Conservation (phyloP, 805 yeast genomes). For the Yamadazyma ubonensis region DNA sequence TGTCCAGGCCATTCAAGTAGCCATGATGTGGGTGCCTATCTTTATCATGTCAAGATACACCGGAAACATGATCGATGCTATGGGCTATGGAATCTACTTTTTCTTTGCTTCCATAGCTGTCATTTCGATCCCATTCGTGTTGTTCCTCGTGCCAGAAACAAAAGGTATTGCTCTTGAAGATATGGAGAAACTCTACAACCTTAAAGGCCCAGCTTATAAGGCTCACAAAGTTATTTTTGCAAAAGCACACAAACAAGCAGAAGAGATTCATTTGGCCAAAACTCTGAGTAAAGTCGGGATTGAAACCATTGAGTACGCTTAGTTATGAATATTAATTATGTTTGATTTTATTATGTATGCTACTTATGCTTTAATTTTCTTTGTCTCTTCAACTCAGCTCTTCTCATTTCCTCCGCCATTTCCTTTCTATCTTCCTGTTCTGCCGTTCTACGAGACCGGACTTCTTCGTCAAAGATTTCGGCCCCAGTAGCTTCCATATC, state of each 20-base stretch:
- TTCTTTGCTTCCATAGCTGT: slow-evolving; percentile 35
- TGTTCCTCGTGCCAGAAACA: slow-evolving; percentile 39
- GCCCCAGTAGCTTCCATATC: slow-evolving; percentile 96
- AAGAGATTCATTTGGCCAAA: neutral
- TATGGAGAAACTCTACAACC: slow-evolving; percentile 29
- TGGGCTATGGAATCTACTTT: slow-evolving; percentile 46
- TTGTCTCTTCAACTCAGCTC: slow-evolving; percentile 29
- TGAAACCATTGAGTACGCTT: too few relatives aligned
- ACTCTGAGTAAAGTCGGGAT: too few relatives aligned
- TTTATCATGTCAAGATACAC: slow-evolving; percentile 49
- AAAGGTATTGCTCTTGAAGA: slow-evolving; percentile 36
- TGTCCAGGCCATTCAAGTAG: slow-evolving; percentile 42
- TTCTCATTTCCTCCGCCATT: slow-evolving; percentile 53
- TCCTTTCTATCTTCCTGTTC: slow-evolving; percentile 75
- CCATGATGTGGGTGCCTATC: slow-evolving; percentile 50
- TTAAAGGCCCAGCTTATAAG: slow-evolving; percentile 28
- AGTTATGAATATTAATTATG: neutral
- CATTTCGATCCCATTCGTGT: slow-evolving; percentile 28
- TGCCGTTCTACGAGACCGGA: slow-evolving; percentile 63
- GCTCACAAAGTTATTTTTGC: slow-evolving; percentile 23
- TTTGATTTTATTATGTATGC: neutral
- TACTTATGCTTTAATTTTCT: slow-evolving; percentile 11
- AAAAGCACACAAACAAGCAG: neutral
- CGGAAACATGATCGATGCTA: slow-evolving; percentile 40
- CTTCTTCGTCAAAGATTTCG: slow-evolving; percentile 84